Evolutionary conservation across 805 yeast species (phyloP), one percentile per base, ranked within the genome.

Genomic region (Candida odintsovae): DNA sequence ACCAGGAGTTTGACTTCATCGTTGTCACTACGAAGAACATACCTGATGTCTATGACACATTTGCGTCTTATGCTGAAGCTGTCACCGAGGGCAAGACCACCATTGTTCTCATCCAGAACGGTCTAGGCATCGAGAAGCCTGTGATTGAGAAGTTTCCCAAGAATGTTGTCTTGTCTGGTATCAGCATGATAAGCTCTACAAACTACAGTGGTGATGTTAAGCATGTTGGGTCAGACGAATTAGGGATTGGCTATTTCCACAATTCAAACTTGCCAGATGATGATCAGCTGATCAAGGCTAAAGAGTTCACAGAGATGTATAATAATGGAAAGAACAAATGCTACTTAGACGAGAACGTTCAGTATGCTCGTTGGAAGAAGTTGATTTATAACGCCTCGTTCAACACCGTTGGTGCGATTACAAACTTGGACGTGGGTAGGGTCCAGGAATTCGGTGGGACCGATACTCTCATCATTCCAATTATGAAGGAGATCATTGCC

Each of bases 331-430:
- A 66, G 41, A 78, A 78, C 52, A 50, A 59, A 1, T 66, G 72
- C 51, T 54, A 53, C 15, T 69, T 70, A 47, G 72, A 67, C 45
- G 68, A 69, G 9, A 70, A 77, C 53, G 77, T 75, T 40, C 72
- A 72, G 59, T 69, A 61, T 61, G 69, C 76, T 36, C 70, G 95
- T 53, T 83, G 86, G 79, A 67, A 72, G 47, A 86, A 86, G 61
- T 70, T 86, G 50, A 72, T 86, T 13, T 85, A 84, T 66, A 86
- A 85, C 61, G 82, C 86, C 19, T 67, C 83, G 1, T 68, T 80
- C 58, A 86, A 86, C 65, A 74, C 90, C 7, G 65, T 76, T 6
- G 72, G 83, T 49, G 78, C 87, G 0, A 60, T 83, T 41, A 75
- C 83, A 2, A 75, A 75, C 13, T 62, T 79, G 10, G 88, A 82